These are phyloP conservation scores for Gossypium schwendimanii DNA, from an alignment of 441 rosid genomes.

Conservation along the genomic window DNA sequence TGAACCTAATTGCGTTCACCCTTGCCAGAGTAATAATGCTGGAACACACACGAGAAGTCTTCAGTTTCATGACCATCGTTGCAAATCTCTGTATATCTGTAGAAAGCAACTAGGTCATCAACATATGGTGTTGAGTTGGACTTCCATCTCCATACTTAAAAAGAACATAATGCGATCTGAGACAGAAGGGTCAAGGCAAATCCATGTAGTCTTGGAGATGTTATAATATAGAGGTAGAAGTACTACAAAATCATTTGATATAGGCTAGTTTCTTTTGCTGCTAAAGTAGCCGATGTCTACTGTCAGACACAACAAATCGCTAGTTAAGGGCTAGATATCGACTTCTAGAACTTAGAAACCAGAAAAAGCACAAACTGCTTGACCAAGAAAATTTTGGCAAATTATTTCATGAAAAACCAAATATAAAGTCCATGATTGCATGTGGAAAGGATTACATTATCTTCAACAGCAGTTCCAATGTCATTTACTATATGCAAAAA, in stretches of 20 bases:
- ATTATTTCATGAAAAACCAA: neutral
- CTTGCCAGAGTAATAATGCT: constrained; percentile 58
- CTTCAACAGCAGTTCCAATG: neutral
- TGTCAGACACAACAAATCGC: neutral
- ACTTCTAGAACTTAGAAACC: neutral
- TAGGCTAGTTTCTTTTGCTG: neutral
- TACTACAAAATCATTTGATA: neutral
- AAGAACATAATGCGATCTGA: neutral
- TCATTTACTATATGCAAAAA: neutral
- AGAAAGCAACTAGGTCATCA: constrained; percentile 14
- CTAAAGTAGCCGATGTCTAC: neutral
- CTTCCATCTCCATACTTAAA: neutral
- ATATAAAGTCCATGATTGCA: neutral
- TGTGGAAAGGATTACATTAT: neutral
- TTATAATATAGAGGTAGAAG: neutral
- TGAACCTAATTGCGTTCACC: constrained; percentile 25
- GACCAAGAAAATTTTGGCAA: neutral
- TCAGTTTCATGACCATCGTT: constrained; percentile 53
- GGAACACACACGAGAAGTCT: constrained; percentile 84
- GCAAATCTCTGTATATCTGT: constrained; percentile 63
- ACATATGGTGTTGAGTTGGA: neutral
- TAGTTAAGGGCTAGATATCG: neutral
- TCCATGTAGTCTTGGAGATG: neutral
- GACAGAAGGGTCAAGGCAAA: neutral
- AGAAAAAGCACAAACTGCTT: neutral